Evolutionary conservation across 2,329 filamentous ascomycete genomes (phyloP).

Genomic region (Geosmithia morbida): DNA sequence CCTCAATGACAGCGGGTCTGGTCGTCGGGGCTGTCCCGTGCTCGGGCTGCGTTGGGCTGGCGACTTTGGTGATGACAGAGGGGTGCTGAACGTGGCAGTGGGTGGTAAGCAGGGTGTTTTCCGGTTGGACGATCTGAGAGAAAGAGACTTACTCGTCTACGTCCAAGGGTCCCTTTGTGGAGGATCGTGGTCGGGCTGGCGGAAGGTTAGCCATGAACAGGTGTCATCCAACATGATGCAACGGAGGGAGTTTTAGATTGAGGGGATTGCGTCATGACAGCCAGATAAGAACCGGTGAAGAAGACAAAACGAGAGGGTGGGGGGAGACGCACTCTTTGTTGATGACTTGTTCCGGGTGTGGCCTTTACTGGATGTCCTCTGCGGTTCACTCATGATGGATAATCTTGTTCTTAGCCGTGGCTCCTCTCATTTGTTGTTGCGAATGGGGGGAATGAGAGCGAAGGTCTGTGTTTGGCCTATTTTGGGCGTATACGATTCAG

Average conservation of each 20-base stretch:
- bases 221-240: neutral
- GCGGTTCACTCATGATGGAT: constrained; percentile 12
- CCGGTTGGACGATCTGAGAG: neutral
- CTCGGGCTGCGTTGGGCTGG: constrained; percentile 8
- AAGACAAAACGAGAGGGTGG: too few relatives aligned
- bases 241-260: neutral
- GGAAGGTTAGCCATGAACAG: neutral
- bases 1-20: neutral
- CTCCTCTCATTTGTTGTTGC: neutral
- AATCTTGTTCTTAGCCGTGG: neutral
- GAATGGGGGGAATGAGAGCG: neutral
- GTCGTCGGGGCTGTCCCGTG: constrained; percentile 2
- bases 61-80: constrained; percentile 12
- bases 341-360: constrained; percentile 22
- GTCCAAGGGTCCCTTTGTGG: constrained; percentile 70
- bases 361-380: constrained; percentile 13
- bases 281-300: neutral
- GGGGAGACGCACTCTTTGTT: constrained; percentile 16
- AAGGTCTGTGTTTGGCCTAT: too few relatives aligned
- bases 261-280: neutral
- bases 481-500: too few relatives aligned
- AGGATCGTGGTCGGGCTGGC: constrained; percentile 46
- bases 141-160: constrained; percentile 47
- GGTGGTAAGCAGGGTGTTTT: neutral
- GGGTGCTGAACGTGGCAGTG: constrained; percentile 9